Conservation (phyloP, 2,329 filamentous ascomycete genomes). For the Penicillium sp. region DNA sequence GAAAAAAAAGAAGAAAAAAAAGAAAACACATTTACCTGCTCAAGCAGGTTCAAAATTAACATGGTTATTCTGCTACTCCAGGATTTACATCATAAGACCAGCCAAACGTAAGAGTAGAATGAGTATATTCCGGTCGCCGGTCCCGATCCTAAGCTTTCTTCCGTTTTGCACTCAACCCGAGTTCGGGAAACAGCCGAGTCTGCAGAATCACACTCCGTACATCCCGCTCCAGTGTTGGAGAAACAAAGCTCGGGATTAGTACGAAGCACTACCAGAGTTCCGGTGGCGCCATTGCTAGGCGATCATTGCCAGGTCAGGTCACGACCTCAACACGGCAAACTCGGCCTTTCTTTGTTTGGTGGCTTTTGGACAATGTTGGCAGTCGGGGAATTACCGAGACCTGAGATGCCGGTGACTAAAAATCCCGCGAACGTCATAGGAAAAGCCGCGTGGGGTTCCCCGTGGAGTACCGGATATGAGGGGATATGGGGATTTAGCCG, state of each 20-base stretch:
- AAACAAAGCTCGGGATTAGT: no score
- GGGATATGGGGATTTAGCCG: constrained; percentile 12
- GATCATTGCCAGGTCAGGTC: background rate
- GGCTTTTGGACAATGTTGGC: background rate
- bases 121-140: background rate
- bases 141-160: background rate
- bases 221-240: background rate
- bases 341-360: background rate
- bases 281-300: background rate
- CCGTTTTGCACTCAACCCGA: background rate
- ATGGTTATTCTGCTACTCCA: background rate
- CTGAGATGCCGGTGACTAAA: background rate
- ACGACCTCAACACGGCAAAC: background rate
- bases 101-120: background rate
- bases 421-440: background rate
- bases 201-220: background rate
- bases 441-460: background rate
- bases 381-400: background rate
- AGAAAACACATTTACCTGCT: background rate
- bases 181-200: background rate
- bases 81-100: no score
- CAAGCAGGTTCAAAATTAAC: background rate
- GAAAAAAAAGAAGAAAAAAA: background rate
- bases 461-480: background rate
- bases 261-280: no score